Conservation (phyloP, 495 filamentous ascomycete species). For the Penicillium nucicola region DNA sequence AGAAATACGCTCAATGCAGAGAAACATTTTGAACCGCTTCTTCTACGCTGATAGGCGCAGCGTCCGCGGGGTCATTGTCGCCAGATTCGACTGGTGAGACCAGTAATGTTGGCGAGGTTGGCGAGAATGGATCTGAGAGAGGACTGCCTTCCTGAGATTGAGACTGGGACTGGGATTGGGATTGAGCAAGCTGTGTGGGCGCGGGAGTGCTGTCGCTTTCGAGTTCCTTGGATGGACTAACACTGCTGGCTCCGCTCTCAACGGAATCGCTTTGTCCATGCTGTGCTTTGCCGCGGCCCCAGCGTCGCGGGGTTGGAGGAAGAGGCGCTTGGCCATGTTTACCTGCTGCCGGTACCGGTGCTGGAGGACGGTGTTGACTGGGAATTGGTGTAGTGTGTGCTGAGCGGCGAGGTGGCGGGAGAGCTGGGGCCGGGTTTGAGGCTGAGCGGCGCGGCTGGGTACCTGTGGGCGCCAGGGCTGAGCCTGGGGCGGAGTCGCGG, state of each 20-base stretch:
- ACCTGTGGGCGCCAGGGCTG: slow-evolving; percentile 24
- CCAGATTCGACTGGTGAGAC: slow-evolving; percentile 7
- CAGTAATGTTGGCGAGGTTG: slow-evolving; percentile 22
- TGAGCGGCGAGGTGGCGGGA: slow-evolving; percentile 40
- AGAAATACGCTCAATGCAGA: slow-evolving; percentile 12
- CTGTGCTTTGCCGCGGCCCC: slow-evolving; percentile 26
- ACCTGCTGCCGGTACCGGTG: background rate
- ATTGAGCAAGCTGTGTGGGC: background rate
- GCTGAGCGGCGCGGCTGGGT: slow-evolving; percentile 32
- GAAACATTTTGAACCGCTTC: slow-evolving; percentile 42
- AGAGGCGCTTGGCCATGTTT: slow-evolving; percentile 34
- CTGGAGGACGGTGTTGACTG: slow-evolving; percentile 25
- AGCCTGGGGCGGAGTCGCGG: slow-evolving; percentile 27
- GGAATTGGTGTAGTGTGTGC: slow-evolving; percentile 18
- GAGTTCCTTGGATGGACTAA: slow-evolving; percentile 12
- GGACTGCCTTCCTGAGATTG: background rate
- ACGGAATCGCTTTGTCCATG: slow-evolving; percentile 27
- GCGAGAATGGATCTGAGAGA: slow-evolving; percentile 22
- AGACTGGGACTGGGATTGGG: background rate
- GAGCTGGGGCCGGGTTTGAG: slow-evolving; percentile 39
- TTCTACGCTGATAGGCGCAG: slow-evolving; percentile 30
- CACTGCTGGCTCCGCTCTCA: slow-evolving; percentile 17
- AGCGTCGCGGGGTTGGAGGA: slow-evolving; percentile 40
- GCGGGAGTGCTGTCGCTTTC: slow-evolving; percentile 8
- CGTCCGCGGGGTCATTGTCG: background rate